A percentile compares a stretch with the other conserved stretches of the same genome.
Evolutionary conservation across 2,329 filamentous ascomycete genomes (phyloP).

Genomic region (Monilinia fructicola): DNA sequence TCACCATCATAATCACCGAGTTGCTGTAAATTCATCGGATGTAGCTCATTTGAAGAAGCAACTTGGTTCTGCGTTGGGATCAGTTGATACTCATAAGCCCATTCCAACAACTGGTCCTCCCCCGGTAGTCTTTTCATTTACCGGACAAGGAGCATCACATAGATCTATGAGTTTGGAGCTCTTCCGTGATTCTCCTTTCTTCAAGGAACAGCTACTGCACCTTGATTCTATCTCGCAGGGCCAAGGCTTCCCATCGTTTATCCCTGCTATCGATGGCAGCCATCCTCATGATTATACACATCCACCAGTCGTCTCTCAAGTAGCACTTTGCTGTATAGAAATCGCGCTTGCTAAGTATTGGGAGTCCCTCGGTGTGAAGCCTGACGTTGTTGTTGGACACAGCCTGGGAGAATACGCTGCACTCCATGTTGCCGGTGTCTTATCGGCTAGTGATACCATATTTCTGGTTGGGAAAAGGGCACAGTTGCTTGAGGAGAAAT

Average conservation of each 20-base stretch:
- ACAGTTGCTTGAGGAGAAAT: background rate
- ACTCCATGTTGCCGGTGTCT: constrained; percentile 4
- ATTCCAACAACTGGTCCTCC: background rate
- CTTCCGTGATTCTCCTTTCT: background rate
- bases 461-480: background rate
- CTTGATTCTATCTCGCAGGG: background rate
- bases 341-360: constrained; percentile 11
- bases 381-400: background rate
- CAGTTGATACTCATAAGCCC: too few species aligned
- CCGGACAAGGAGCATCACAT: constrained; percentile 10
- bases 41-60: too few species aligned
- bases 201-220: background rate
- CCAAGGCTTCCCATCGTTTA: constrained; percentile 8
- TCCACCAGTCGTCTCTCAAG: background rate
- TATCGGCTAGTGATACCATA: constrained; percentile 4
- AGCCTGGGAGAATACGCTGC: constrained; percentile 17
- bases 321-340: background rate
- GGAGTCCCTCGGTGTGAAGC: background rate
- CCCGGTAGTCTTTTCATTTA: constrained; percentile 6
- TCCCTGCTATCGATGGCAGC: background rate
- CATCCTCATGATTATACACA: background rate
- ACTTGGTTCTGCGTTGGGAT: too few species aligned
- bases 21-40: background rate
- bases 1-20: background rate
- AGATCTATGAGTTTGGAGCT: background rate